Conservation (phyloP, 495 filamentous ascomycete species). For the Patellaria atrata region DNA sequence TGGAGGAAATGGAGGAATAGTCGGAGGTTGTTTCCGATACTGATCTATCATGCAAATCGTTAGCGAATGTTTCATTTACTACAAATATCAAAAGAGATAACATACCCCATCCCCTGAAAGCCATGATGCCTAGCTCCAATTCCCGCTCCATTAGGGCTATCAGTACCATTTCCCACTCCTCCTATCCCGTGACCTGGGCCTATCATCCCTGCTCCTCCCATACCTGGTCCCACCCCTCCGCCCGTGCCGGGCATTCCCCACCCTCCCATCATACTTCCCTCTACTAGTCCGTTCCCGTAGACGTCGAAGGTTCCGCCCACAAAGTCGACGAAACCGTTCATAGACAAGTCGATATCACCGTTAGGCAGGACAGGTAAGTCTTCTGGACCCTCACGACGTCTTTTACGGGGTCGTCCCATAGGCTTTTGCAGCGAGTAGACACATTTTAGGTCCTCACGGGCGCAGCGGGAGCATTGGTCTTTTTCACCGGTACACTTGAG, state of each 20-base stretch:
- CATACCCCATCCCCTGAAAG: no score
- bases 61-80: not conserved
- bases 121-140: no score
- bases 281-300: conserved; percentile 1
- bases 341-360: not conserved
- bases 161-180: no score
- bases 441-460: conserved; percentile 21
- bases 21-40: not conserved
- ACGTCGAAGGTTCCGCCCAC: conserved; percentile 1
- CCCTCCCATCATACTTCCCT: not conserved
- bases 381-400: conserved; percentile 16
- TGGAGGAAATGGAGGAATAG: not conserved
- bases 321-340: conserved; percentile 1
- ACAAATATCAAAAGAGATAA: no score
- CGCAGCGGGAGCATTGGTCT: conserved; percentile 21
- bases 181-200: no score
- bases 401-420: conserved; percentile 26
- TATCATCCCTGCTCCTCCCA: no score
- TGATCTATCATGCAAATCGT: not conserved
- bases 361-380: not conserved
- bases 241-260: not conserved
- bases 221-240: not conserved
- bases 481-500: conserved; percentile 24
- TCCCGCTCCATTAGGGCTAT: no score
- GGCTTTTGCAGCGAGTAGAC: conserved; percentile 26